A percentile compares a stretch with the other conserved stretches of the same genome.
phyloP scores from a whole-genome alignment of 306 rosid species.

The Dalbergia oliveri region DNA sequence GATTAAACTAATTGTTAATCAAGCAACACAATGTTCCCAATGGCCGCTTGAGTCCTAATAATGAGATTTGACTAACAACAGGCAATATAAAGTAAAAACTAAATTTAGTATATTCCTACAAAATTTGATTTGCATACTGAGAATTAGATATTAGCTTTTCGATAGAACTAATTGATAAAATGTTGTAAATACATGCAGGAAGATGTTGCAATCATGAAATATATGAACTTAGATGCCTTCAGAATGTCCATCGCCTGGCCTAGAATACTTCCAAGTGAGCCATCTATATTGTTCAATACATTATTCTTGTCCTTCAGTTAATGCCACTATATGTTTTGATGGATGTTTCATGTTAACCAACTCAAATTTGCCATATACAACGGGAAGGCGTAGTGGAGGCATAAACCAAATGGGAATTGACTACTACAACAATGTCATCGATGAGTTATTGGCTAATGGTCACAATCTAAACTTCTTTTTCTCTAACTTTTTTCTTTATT shows the following conservation, averaged over 20 bases:
- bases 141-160: not conserved
- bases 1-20: not conserved
- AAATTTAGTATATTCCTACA: too few species aligned
- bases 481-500: not conserved
- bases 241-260: slow-evolving; percentile 84
- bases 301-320: not conserved
- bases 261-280: slow-evolving; percentile 71
- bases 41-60: not conserved
- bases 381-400: slow-evolving; percentile 63
- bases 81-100: not conserved
- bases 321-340: not conserved
- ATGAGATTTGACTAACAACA: not conserved
- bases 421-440: slow-evolving; percentile 68
- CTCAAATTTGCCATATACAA: slow-evolving; percentile 26
- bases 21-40: not conserved
- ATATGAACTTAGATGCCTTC: slow-evolving; percentile 65
- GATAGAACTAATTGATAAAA: not conserved
- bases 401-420: slow-evolving; percentile 59
- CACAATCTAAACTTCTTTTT: not conserved
- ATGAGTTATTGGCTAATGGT: slow-evolving; percentile 63
- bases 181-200: slow-evolving; percentile 43
- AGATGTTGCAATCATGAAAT: slow-evolving; percentile 67
- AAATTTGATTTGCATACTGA: too few species aligned
- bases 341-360: not conserved
- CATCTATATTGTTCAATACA: not conserved